A percentile compares a stretch with the other conserved stretches of the same genome.
Evolutionary conservation across 2,329 filamentous ascomycete genomes (phyloP).

Genomic region (Hypoxylon sp.): DNA sequence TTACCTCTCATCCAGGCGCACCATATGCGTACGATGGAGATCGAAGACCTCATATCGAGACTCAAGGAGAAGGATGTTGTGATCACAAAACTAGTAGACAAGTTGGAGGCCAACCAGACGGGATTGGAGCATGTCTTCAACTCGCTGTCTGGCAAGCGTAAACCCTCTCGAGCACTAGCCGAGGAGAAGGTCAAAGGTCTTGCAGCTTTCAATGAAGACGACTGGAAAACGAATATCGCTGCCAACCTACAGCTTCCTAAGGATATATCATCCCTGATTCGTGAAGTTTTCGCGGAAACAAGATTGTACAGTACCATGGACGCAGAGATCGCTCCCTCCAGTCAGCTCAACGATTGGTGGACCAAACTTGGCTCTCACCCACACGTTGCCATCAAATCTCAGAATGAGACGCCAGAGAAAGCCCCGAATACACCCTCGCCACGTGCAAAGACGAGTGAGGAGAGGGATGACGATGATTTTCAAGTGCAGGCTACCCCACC

Average conservation of each 20-base stretch:
- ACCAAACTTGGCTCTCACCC: constrained; percentile 57
- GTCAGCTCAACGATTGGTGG: constrained; percentile 67
- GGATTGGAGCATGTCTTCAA: constrained; percentile 70
- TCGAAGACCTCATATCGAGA: constrained; percentile 60
- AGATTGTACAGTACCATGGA: constrained; percentile 54
- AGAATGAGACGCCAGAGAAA: constrained; percentile 30
- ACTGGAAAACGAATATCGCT: constrained; percentile 57
- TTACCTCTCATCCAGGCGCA: constrained; percentile 67
- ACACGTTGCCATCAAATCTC: constrained; percentile 45
- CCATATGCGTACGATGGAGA: constrained; percentile 58
- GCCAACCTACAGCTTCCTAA: constrained; percentile 48
- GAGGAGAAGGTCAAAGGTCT: constrained; percentile 67
- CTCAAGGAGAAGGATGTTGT: constrained; percentile 68
- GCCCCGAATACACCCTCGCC: constrained; percentile 32
- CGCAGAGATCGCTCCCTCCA: constrained; percentile 54
- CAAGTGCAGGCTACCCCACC: constrained; percentile 66
- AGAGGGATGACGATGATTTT: constrained; percentile 65
- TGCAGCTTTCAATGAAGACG: constrained; percentile 61
- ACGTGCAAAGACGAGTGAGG: constrained; percentile 42
- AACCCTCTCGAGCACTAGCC: constrained; percentile 61
- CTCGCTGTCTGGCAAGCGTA: constrained; percentile 64
- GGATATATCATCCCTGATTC: constrained; percentile 58
- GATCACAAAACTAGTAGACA: constrained; percentile 67
- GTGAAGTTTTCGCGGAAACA: constrained; percentile 59
- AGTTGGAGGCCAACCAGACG: constrained; percentile 66